Base-by-base conservation (phyloP, 257 asterid genomes). In the Ophiorrhiza pumila region DNA sequence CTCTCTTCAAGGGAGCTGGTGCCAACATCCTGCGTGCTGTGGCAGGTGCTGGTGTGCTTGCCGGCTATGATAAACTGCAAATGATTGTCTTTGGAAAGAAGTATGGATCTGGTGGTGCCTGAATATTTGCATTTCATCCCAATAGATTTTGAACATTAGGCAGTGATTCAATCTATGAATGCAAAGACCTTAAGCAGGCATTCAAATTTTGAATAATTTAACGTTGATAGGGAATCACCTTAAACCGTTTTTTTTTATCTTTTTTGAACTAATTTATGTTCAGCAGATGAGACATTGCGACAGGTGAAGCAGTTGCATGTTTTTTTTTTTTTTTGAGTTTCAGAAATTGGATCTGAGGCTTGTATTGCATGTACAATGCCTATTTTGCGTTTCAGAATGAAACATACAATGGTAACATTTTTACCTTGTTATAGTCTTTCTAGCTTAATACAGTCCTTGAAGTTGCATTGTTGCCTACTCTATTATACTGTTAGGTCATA, bases 1-100 rank as follows among this genome's bases (percentile, higher is more conserved):
- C 86, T 7, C 79, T 82, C 29, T 82, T 82, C 80, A 82, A 82
- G 83, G 86, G 86, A 64, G 86, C 86, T 41, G 86, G 86, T 14
- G 86, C 86, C 13, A 79, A 79, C 77, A 82, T 82, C 52, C 81
- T 82, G 2, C 83, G 86, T 9, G 83, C 86, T 41, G 63, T 82
- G 15, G 86, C 86, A 4, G 83, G 86, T 37, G 86, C 86, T 20
- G 86, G 83, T 76, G 86, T 82, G 65, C 86, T 82, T 66, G 80
- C 86, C 27, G 83, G 86, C 29, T 82, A 82, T 59, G 86, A 82
- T 46, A 79, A 79, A 63, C 83, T 82, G 45, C 86, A 82, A 29
- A 6, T 76, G 42, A 50, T 82, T 20, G 79, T 82, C 32, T 69
- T 79, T 3, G 86, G 86, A 23, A 82, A 82, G 86, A 82, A 79